Percentiles rank a stretch among this genome's conserved stretches.
Conservation (phyloP, 257 asterid species). For the Anisodus tanguticus region DNA sequence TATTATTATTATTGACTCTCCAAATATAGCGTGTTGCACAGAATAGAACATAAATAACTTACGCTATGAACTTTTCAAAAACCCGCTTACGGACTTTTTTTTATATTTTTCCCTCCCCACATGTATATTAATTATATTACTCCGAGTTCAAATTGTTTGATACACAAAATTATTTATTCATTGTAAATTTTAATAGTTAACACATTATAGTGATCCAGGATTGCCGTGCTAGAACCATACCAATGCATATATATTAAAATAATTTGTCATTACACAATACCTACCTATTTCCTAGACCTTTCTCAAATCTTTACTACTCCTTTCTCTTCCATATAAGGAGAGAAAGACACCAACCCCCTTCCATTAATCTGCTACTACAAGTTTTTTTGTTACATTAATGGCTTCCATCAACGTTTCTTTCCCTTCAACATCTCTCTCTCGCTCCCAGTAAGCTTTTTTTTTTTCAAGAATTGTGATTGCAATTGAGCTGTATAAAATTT, state of each 20-base stretch:
- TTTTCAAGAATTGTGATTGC: background rate
- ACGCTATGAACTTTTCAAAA: background rate
- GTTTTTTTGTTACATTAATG: slow-evolving; percentile 39
- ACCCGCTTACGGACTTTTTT: background rate
- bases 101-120: background rate
- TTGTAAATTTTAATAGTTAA: background rate
- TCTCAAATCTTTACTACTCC: background rate
- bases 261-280: background rate
- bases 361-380: background rate
- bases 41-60: too few relatives aligned
- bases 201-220: background rate
- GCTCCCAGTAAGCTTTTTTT: slow-evolving; percentile 54
- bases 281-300: slow-evolving; percentile 20
- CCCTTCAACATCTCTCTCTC: slow-evolving; percentile 57
- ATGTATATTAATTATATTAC: background rate
- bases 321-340: slow-evolving; percentile 22
- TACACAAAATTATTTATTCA: background rate
- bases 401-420: slow-evolving; percentile 70
- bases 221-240: background rate
- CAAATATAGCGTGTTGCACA: background rate
- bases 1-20: background rate
- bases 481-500: background rate
- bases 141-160: background rate
- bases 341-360: slow-evolving; percentile 1
- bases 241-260: background rate